These are phyloP conservation scores for Arabis hirsuta DNA, from an alignment of 345 rosid species.

Conservation along the genomic window DNA sequence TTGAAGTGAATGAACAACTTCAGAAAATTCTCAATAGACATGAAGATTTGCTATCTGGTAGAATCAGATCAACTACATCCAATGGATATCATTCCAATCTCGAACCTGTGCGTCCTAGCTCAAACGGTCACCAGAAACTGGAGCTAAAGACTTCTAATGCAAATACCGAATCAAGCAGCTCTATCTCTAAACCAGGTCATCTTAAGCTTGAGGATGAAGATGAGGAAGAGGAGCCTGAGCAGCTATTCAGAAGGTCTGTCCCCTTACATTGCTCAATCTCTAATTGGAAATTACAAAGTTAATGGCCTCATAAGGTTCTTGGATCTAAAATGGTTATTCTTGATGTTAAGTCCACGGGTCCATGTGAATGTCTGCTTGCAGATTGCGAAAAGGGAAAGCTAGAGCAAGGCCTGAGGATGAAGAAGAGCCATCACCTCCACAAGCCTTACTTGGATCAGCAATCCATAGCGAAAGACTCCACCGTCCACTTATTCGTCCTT, in stretches of 20 bases:
- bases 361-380: slow-evolving; percentile 38
- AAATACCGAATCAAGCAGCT: slow-evolving; percentile 48
- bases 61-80: slow-evolving; percentile 42
- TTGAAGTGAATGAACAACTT: slow-evolving; percentile 87
- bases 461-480: slow-evolving; percentile 62
- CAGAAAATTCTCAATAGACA: slow-evolving; percentile 84
- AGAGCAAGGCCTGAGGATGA: slow-evolving; percentile 86
- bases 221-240: slow-evolving; percentile 81
- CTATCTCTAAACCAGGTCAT: slow-evolving; percentile 48
- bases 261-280: slow-evolving; percentile 14
- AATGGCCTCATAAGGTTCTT: slow-evolving; percentile 1
- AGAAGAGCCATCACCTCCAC: slow-evolving; percentile 46
- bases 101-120: slow-evolving; percentile 45
- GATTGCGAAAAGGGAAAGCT: slow-evolving; percentile 88
- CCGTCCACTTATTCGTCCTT: slow-evolving; percentile 82
- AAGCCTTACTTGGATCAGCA: slow-evolving; percentile 59
- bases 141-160: slow-evolving; percentile 35
- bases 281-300: background rate
- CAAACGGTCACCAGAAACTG: slow-evolving; percentile 50
- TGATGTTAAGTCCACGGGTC: slow-evolving; percentile 27
- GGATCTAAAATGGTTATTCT: slow-evolving; percentile 6
- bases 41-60: slow-evolving; percentile 69
- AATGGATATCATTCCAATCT: slow-evolving; percentile 37
- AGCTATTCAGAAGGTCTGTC: slow-evolving; percentile 81
- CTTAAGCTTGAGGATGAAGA: slow-evolving; percentile 56